Evolutionary conservation across 768 basidiomycete genomes (phyloP).

Genomic region (Leccinum boreale): DNA sequence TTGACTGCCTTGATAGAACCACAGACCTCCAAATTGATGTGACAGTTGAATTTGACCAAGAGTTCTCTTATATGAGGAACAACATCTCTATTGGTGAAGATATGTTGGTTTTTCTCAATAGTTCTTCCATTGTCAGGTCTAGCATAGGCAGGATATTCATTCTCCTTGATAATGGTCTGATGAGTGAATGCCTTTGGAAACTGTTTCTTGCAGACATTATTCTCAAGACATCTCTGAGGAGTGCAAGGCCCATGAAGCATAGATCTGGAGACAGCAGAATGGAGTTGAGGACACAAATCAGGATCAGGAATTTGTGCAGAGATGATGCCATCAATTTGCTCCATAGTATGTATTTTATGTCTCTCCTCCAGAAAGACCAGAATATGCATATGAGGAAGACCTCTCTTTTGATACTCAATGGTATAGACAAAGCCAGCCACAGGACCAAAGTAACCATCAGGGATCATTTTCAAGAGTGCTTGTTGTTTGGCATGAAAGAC

Average conservation of each 20-base stretch:
- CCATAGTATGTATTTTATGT: neutral
- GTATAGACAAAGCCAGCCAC: conserved; percentile 44
- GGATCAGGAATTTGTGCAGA: conserved; percentile 1
- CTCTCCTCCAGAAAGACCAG: neutral
- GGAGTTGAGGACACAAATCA: neutral
- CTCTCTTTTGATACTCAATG: conserved; percentile 35
- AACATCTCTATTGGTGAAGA: too few relatives aligned
- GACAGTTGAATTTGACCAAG: too few relatives aligned
- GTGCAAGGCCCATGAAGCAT: neutral
- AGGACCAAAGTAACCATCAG: conserved; percentile 39
- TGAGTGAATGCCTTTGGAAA: neutral
- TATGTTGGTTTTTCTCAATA: neutral
- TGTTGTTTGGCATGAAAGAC: conserved; percentile 46
- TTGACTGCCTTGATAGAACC: too few relatives aligned
- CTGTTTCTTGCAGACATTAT: neutral
- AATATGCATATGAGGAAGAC: neutral
- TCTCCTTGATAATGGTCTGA: neutral
- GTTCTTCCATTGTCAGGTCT: neutral
- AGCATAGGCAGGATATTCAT: neutral
- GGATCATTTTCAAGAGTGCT: conserved; percentile 36
- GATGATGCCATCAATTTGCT: conserved; percentile 3
- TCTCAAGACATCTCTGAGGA: neutral
- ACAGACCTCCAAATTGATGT: too few relatives aligned
- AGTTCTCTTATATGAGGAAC: too few relatives aligned
- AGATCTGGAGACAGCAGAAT: conserved; percentile 20